Base-by-base conservation (phyloP, 2,329 filamentous ascomycete genomes). In the Grosmannia huntii region DNA sequence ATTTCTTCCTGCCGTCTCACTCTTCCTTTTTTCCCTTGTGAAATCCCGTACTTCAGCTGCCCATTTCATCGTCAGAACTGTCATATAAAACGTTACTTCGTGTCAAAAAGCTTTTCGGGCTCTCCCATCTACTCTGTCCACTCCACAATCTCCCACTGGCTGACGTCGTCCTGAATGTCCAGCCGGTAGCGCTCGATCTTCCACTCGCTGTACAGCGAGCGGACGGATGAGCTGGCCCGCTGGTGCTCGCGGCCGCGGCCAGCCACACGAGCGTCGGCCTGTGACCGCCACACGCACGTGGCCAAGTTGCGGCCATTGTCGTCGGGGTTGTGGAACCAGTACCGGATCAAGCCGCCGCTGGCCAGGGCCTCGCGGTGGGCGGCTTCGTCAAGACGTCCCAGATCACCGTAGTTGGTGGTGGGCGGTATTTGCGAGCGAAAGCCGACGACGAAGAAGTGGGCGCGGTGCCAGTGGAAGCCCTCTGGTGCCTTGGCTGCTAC, bases 281-380 rank as follows among this genome's bases (percentile, higher is more conserved):
- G 74, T 36, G 77, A 79, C 62, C 81, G 75, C 83, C 84, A 87
- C 60, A 87, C 68, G 69, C 83, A 90, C 54, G 90, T 96, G 50
- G 91, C 91, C 65, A 96, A 71, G 72, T 96, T 96, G 66, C 82
- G 77, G 61, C 86, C 78, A 56, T 86, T 76, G 50, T 70, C 73
- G 72, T 95, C 83, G 23, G 86, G 85, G 38, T 74, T 76, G 2
- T 90, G 89, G 70, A 95, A 96, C 90, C 91, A 96, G 71, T 96
- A 96, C 70, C 82, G 95, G 67, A 96, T 72, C 67, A 96, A 80
- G 0, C 90, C 90, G 6, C 90, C 90, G 65, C 84, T 88, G 46
- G 79, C 79, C 21, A 85, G 85, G 14, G 91, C 91, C 69, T 96
- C 90, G 27, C 81, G 77, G 69, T 96, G 90, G 7, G 87, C 87